phyloP scores from a whole-genome alignment of 192 early-diverging fungal genomes.

The Podila minutissima region DNA sequence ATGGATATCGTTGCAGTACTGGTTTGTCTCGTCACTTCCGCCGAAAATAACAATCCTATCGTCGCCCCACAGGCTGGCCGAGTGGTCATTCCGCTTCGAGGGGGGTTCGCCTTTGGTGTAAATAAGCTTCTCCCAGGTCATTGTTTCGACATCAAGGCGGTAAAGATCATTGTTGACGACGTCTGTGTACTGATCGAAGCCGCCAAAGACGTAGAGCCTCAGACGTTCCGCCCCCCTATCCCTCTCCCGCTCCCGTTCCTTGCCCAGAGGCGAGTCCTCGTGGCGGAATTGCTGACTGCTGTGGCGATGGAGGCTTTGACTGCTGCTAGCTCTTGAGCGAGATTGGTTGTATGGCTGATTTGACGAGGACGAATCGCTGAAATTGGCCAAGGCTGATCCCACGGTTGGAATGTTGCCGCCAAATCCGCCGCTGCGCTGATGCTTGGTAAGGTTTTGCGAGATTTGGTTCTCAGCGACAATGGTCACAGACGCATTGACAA shows the following conservation, averaged over 20 bases:
- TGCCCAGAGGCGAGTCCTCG: neutral
- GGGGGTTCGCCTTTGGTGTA: constrained; percentile 62
- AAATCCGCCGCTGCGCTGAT: neutral
- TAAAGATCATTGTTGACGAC: constrained; percentile 74
- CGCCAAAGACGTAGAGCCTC: constrained; percentile 65
- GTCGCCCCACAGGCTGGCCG: constrained; percentile 64
- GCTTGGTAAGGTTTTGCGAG: neutral
- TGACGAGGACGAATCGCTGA: neutral
- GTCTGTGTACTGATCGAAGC: constrained; percentile 73
- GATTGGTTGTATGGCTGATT: neutral
- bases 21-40: constrained; percentile 65
- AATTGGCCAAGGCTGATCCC: neutral
- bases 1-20: constrained; percentile 64
- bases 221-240: constrained; percentile 25
- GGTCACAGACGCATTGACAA: constrained; percentile 50
- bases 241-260: neutral
- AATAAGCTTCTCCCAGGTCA: constrained; percentile 62
- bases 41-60: constrained; percentile 73
- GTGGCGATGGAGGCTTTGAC: constrained; percentile 21
- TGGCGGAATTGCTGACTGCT: constrained; percentile 19
- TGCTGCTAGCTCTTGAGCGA: constrained; percentile 11
- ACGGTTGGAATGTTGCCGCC: neutral
- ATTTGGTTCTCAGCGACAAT: constrained; percentile 14
- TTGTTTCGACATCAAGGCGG: constrained; percentile 55
- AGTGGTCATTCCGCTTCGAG: constrained; percentile 70